Evolutionary conservation across 805 yeast genomes (phyloP).

Genomic region (Brettanomyces nanus): DNA sequence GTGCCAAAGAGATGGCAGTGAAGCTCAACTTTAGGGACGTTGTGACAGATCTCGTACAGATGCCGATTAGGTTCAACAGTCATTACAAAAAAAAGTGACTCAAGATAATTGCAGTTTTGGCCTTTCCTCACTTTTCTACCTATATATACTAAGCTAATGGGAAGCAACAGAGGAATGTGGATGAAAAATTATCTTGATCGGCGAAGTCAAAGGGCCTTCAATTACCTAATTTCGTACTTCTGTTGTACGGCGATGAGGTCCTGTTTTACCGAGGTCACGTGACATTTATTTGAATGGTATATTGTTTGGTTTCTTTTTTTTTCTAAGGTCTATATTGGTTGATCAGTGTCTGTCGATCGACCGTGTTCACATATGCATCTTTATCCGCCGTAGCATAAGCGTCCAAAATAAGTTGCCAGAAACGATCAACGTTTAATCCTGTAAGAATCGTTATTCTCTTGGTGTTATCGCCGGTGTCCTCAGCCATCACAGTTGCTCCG

Average conservation of each 20-base stretch:
- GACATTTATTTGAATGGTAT: not conserved
- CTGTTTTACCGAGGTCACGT: not conserved
- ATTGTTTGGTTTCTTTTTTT: not conserved
- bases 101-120: too few relatives aligned
- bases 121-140: too few relatives aligned
- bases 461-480: constrained; percentile 3
- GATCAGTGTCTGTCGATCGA: constrained; percentile 7
- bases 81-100: too few relatives aligned
- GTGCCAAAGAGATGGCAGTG: constrained; percentile 27
- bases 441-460: constrained; percentile 2
- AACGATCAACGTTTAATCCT: not conserved
- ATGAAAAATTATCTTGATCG: too few relatives aligned
- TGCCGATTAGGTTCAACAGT: too few relatives aligned
- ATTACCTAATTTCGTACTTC: too few relatives aligned
- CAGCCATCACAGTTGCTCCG: constrained; percentile 7
- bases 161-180: too few relatives aligned
- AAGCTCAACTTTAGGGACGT: constrained; percentile 24
- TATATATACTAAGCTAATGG: too few relatives aligned
- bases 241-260: too few relatives aligned
- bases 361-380: constrained; percentile 11
- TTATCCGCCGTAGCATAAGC: constrained; percentile 31
- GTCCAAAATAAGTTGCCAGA: constrained; percentile 35
- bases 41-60: constrained; percentile 19
- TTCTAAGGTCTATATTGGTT: constrained; percentile 3
- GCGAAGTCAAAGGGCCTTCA: too few relatives aligned